Evolutionary conservation across 2,329 filamentous ascomycete species (phyloP).

Genomic region (Geosmithia morbida): DNA sequence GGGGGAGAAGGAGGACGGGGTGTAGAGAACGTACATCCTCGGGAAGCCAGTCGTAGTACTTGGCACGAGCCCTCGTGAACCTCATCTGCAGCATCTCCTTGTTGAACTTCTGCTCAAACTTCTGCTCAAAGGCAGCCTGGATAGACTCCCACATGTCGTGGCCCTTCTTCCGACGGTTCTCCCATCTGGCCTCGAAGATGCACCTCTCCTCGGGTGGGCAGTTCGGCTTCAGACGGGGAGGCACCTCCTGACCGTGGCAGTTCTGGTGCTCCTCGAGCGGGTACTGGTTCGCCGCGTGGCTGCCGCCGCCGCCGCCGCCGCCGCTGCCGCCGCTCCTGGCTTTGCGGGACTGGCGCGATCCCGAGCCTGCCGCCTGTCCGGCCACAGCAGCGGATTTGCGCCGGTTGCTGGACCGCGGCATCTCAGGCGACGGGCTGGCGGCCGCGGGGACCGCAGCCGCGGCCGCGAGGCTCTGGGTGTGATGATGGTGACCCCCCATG

Average conservation of each 20-base stretch:
- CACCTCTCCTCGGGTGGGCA: constrained; percentile 32
- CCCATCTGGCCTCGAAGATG: constrained; percentile 33
- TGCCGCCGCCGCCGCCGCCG: too few relatives aligned
- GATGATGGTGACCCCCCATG: not conserved
- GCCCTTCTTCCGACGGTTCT: constrained; percentile 30
- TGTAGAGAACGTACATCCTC: constrained; percentile 29
- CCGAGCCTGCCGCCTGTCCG: not conserved
- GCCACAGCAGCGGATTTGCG: not conserved
- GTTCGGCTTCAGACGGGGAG: constrained; percentile 24
- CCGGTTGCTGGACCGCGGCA: not conserved
- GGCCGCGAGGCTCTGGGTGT: too few relatives aligned
- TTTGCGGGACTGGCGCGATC: not conserved
- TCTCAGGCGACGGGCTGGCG: not conserved
- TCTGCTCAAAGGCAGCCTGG: constrained; percentile 22
- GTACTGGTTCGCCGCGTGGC: not conserved
- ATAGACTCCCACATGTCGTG: constrained; percentile 46
- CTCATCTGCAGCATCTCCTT: constrained; percentile 43
- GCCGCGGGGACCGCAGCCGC: too few relatives aligned
- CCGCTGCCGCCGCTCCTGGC: not conserved
- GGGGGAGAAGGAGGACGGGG: too few relatives aligned
- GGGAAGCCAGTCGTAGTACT: constrained; percentile 31
- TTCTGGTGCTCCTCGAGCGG: constrained; percentile 16
- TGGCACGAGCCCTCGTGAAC: constrained; percentile 32
- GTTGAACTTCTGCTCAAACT: constrained; percentile 17
- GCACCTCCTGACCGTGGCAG: constrained; percentile 16